Evolutionary conservation across 345 rosid genomes (phyloP), one percentile per base, ranked within the genome.

Genomic region (Jatropha curcas): DNA sequence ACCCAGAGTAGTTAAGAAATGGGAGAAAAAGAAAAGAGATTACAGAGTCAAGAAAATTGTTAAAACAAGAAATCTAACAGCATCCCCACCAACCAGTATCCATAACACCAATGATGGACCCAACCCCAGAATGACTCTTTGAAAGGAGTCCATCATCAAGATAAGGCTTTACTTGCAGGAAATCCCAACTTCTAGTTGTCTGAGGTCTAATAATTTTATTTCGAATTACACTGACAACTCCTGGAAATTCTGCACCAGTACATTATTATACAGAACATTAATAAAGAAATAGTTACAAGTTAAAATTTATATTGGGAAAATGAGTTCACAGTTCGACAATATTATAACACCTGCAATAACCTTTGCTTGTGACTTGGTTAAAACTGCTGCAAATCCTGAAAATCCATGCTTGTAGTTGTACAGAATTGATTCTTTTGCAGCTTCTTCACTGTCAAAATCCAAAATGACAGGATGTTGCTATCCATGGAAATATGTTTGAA

Each of bases 321-420:
- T 58, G 71, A 72, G 79, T 76, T 78, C 52, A 52, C 70, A 74
- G 72, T 72, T 76, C 80, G 75, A 76, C 81, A 82, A 79, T 80
- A 81, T 75, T 68, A 67, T 71, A 77, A 75, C 77, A 87, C 89
- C 91, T 81, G 85, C 89, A 75, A 82, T 82, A 56, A 77, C 67
- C 83, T 77, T 80, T 53, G 88, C 88, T 67, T 85, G 86, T 57
- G 87, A 73, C 48, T 65, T 73, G 48, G 81, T 82, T 71, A 87
- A 53, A 30, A 71, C 71, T n/a, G 87, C 91, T 16, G 87, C 82
- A 81, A 85, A 87, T 53, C 91, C 88, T 2, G 88, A 83, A 77
- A 85, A 85, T 9, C 88, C 91, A 72, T 87, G 86, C 80, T 79
- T 87, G 86, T 85, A 87, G 86, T 81, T 87, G 80, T 87, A 85